Evolutionary conservation across 2,329 filamentous ascomycete genomes (phyloP), one percentile per base, ranked within the genome.

Genomic region (Monosporascus sp.): DNA sequence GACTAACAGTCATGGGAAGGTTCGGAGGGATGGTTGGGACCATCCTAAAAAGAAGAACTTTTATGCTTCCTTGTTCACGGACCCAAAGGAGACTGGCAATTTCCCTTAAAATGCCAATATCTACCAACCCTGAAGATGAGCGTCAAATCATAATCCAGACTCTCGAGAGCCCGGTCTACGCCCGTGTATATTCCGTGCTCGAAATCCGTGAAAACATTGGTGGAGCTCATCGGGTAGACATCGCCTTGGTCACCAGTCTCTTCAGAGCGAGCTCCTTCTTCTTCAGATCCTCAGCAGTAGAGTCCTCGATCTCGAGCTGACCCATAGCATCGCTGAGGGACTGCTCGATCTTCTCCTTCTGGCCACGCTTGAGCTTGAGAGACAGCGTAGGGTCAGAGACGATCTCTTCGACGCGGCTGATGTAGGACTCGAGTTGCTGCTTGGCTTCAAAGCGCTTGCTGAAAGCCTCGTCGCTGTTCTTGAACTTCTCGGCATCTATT

Each of bases 221-320:
- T 49, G 51, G 45, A 52, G 60, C 59, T 85, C 92, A 96, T 77
- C 90, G 87, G 71, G 90, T 92, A 62, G 90, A 86, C 90, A 96
- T 96, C 68, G 90, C 92, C 88, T 97, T 99, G 78, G 94, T 99
- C 68, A 99, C 92, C 66, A 96, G 85, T 71, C 94, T 85, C 91
- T 97, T 99, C 62, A 99, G 85, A 58, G 91, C 91, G 64, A 99
- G 82, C 84, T 99, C 94, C 87, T 97, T 96, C 91, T 97, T 97
- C 90, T 96, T 97, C 66, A 99, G 82, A 73, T 99, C 94, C 67
- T 99, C 95, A 58, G 91, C 89, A 59, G 80, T 78, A 54, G 90
- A 90, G 66, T 99, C 95, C 76, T 93, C 90, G 70, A 99, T 80
- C 86, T 99, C 94, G 61, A 99, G 89, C 78, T 95, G 88, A 61